Base-by-base conservation (phyloP, 75 land plant genomes). In the Larix kaempferi region DNA sequence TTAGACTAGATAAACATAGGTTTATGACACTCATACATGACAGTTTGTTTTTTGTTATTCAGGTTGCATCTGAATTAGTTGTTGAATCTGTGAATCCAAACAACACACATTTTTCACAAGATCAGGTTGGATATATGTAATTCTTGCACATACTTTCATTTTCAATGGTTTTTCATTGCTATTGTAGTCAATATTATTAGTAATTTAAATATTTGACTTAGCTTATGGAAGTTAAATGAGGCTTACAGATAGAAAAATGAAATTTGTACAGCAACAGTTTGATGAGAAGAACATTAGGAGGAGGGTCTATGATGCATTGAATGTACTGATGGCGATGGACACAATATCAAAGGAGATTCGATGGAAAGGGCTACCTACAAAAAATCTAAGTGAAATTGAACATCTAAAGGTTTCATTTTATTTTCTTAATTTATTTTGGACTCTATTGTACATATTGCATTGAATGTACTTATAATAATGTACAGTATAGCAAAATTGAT, bases 251-350 rank as follows among this genome's bases (percentile, higher is more conserved):
- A 2, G 49, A 69, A 37, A 6, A 6, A 41, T 27, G 57, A 55
- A 74, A 26, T 3, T 6, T 54, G 29, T 78, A 27, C 90, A 89
- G 90, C 88, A 85, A 79, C 88, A 87, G 59, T 89, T 82, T 82
- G 91, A 89, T 85, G 91, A 87, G 75, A 89, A 89, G 74, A 89
- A 89, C 72, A 89, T 89, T 16, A 66, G 91, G 74, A 80, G 91
- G 72, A 91, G 91, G 78, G 90, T 89, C 15, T 89, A 89, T 77
- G 91, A 89, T 85, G 91, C 91, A 44, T 71, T 89, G 52, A 89
- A 89, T 67, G 91, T 89, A 61, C 90, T 89, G 22, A 82, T 87
- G 87, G 89, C 91, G 7, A 88, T 88, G 87, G 85, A 82, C 56
- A 85, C 88, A 26, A 89, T 89, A 62, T 73, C 83, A 2, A 89